Base-by-base conservation (phyloP, 225 moss, liverwort and hornwort genomes). In the Anthoceros angustus region DNA sequence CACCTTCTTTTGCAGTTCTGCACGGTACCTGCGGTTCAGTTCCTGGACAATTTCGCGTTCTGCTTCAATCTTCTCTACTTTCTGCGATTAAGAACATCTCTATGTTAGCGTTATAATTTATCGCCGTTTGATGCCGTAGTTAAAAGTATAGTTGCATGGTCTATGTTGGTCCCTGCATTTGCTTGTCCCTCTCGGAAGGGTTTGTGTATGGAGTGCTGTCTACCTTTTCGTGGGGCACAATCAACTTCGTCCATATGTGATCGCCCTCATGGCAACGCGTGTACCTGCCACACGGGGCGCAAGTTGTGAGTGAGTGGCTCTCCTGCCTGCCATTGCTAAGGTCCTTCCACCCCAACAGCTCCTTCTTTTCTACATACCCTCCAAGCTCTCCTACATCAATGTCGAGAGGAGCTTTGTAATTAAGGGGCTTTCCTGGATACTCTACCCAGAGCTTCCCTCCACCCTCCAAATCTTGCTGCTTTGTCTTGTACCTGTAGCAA, bases 21-120 rank as follows among this genome's bases (percentile, higher is more conserved):
- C 55, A 55, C 55, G 55, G 55, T 55, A 55, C 4, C 55, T 55
- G 55, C 55, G 55, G 55, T 55, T 55, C 55, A 55, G 18, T 55
- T 55, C 55, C 55, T 9, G 18, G 8, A 55, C 23, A 15, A 55
- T 5, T 55, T 55, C 55, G 3, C 55, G 55, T 12, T 55, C 55
- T 18, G 55, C 55, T 55, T 55, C 55, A 3, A 55, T 55, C 55
- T 55, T 55, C 55, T 55, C 55, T 18, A 55, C 55, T 55, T 23
- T 55, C 55, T 55, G 55, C 7, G 23, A 23, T 23, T 7, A 55
- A 1, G 32, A 55, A 55, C 16, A 55, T 7, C 23, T 20, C 1
- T 15, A 18, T 20, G 55, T 55, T 18, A 55, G n/a, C 55, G 4
- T 15, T 55, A 18, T 15, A 55, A 55, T 7, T 15, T 55, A 7